Evolutionary conservation across 1,284 basidiomycete genomes (phyloP).

Genomic region (Papiliotrema terrestris): DNA sequence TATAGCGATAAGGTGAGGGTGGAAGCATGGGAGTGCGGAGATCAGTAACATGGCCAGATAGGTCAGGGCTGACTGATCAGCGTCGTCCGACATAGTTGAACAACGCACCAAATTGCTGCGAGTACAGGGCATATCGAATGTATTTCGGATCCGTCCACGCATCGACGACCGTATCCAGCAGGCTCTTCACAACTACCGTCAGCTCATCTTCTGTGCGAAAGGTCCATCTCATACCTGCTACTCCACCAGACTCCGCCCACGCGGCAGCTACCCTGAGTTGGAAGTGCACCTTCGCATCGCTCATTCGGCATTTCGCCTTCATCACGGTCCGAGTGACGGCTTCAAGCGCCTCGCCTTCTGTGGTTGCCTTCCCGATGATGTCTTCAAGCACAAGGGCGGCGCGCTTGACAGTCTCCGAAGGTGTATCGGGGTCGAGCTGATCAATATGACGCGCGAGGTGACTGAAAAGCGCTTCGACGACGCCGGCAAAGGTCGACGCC

Average conservation of each 20-base stretch:
- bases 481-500: constrained; percentile 45
- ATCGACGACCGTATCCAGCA: constrained; percentile 38
- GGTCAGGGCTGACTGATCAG: constrained; percentile 59
- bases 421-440: constrained; percentile 10
- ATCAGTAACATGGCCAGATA: constrained; percentile 63
- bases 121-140: constrained; percentile 44
- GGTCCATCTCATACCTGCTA: too few species aligned
- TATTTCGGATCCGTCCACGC: constrained; percentile 48
- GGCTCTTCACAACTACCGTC: constrained; percentile 47
- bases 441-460: constrained; percentile 19
- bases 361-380: constrained; percentile 27
- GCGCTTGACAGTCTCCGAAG: constrained; percentile 21
- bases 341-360: constrained; percentile 30
- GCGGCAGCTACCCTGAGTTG: too few species aligned
- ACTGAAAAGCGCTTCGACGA: constrained; percentile 23
- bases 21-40: constrained; percentile 58
- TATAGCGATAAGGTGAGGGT: constrained; percentile 46
- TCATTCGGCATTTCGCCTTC: background rate
- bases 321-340: constrained; percentile 19
- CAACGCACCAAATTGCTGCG: constrained; percentile 37
- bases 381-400: constrained; percentile 16
- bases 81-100: background rate
- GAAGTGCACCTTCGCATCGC: constrained; percentile 8
- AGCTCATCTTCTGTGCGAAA: background rate
- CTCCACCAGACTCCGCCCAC: too few species aligned